A percentile compares a stretch with the other conserved stretches of the same genome.
Evolutionary conservation across 2,329 filamentous ascomycete species (phyloP).

Genomic region (Cercospora sp.): DNA sequence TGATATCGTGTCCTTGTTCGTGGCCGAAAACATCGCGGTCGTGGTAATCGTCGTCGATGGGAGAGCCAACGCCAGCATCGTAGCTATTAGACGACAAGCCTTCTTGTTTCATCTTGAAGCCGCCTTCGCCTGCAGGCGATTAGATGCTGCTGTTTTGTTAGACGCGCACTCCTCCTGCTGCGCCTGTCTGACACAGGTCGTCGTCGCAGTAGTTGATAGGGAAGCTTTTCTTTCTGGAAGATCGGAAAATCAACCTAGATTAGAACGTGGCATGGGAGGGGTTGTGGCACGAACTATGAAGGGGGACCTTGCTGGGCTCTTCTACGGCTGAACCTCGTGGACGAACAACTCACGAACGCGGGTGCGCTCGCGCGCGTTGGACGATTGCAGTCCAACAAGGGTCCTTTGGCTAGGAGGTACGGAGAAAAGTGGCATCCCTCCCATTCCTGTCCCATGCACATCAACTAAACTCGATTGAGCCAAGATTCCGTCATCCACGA

Average conservation of each 20-base stretch:
- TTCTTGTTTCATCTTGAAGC: conserved; percentile 4
- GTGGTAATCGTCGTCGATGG: conserved; percentile 9
- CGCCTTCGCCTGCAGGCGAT: background rate
- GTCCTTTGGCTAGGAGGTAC: background rate
- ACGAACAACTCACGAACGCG: background rate
- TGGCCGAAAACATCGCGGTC: conserved; percentile 17
- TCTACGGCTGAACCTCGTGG: background rate
- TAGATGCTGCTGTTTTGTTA: background rate
- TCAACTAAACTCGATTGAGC: conserved; percentile 3
- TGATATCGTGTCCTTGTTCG: conserved; percentile 15
- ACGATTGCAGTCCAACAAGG: background rate
- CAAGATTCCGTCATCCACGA: conserved; percentile 1
- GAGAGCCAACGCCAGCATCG: conserved; percentile 8
- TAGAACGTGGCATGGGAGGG: background rate
- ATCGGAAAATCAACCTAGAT: conserved; percentile 1
- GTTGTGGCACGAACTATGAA: background rate
- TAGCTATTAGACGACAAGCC: conserved; percentile 2
- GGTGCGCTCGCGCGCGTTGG: background rate
- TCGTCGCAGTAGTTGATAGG: background rate
- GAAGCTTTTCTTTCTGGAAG: background rate
- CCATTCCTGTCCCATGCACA: background rate
- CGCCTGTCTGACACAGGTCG: background rate
- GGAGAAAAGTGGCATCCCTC: background rate
- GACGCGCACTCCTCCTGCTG: background rate
- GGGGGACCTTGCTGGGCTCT: background rate